Base-by-base conservation (phyloP, 169 alveolate genomes). In the Plasmodium falciparum region DNA sequence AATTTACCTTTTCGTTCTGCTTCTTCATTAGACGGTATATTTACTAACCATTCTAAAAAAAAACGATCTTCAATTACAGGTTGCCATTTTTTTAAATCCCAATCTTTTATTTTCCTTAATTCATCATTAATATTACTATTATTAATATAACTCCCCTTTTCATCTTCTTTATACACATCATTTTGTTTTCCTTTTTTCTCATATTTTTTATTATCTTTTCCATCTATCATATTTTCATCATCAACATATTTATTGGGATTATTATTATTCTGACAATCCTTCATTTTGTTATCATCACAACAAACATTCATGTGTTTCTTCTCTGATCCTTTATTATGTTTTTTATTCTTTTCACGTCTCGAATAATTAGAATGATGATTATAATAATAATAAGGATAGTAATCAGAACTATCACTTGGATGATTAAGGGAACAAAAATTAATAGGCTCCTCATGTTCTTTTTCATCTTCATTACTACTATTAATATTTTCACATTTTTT, bases 21-120 rank as follows among this genome's bases (percentile, higher is more conserved):
- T 63, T 93, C 97, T n/a, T 73, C 92, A 12, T 76, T 94, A 15
- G 93, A 66, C 17, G 98, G 97, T n/a, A 71, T 67, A 22, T 74
- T 90, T 9, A 96, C 97, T 49, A 96, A 59, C 97, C 98, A 96
- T 22, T 85, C 91, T 3, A 95, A 78, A 3, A 96, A 70, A 6
- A 90, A 39, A 67, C 95, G 85, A 73, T 96, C 95, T 54, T 88
- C 95, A 50, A 96, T 96, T 20, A 96, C 54, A 15, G 98, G 97
- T 70, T 89, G 93, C 97, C 98, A 96, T 29, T 88, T 73, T 8
- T 72, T 91, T 54, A 93, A 47, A 47, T 95, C 95, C 95, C 96
- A 95, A 24, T 94, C 93, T 45, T 66, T 73, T 45, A 49, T 78
- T 43, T 59, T 66, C 22, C 50, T 29, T 4, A 65, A 43, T 24